Evolutionary conservation across 2,329 filamentous ascomycete species (phyloP).

Genomic region (Diaporthe ampelina): DNA sequence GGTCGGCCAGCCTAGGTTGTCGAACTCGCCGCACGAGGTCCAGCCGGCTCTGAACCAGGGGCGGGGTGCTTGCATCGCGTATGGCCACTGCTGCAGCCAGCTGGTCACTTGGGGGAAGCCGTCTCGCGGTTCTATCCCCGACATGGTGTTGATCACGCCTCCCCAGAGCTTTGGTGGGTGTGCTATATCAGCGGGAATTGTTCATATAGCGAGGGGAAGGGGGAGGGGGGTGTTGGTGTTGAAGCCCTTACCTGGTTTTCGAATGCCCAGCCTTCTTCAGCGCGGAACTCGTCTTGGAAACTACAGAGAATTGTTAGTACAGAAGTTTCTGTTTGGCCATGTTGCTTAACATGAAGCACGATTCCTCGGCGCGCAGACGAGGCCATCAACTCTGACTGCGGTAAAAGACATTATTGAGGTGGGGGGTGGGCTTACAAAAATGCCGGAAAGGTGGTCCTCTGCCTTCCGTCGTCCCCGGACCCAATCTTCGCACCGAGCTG

Average conservation of each 20-base stretch:
- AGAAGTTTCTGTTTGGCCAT: background rate
- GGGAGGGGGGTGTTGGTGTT: no score
- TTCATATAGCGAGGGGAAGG: no score
- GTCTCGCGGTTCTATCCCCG: background rate
- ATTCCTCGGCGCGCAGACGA: background rate
- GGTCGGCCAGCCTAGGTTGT: background rate
- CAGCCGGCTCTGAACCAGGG: background rate
- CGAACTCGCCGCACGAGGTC: background rate
- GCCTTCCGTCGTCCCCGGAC: background rate
- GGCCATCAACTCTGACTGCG: background rate
- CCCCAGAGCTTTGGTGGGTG: slow-evolving; percentile 4
- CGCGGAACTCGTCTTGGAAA: background rate
- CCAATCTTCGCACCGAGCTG: background rate
- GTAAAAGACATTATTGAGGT: no score
- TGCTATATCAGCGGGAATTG: no score
- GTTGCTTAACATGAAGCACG: background rate
- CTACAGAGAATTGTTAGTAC: background rate
- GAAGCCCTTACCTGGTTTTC: background rate
- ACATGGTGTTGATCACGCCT: background rate
- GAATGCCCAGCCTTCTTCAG: slow-evolving; percentile 15
- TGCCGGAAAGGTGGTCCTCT: background rate
- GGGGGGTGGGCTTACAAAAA: background rate
- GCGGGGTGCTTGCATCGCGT: background rate
- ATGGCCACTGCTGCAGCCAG: background rate
- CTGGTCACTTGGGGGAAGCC: background rate